phyloP scores from a whole-genome alignment of 306 rosid genomes.

The Medicago arabica region DNA sequence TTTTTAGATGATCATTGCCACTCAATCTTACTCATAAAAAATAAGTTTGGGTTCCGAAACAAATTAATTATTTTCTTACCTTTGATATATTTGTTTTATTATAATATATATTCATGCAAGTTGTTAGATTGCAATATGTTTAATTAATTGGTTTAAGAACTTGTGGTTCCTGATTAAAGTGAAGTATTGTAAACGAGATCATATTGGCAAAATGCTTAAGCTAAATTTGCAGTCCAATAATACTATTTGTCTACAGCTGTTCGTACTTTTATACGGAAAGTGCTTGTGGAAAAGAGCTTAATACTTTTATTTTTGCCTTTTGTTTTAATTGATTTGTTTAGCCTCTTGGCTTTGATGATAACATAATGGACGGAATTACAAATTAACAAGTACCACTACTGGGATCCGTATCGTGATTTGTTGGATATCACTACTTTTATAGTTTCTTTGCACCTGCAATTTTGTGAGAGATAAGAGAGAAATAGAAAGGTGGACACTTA shows the following conservation, averaged over 20 bases:
- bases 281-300: slow-evolving; percentile 29
- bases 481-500: background rate
- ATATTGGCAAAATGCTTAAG: slow-evolving; percentile 34
- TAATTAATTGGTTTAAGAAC: background rate
- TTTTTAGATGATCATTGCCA: too few relatives aligned
- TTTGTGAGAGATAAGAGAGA: background rate
- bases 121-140: slow-evolving; percentile 42
- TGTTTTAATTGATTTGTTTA: background rate
- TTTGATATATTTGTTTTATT: slow-evolving; percentile 16
- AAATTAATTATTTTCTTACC: too few relatives aligned
- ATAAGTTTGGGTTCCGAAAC: too few relatives aligned
- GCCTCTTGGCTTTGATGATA: background rate
- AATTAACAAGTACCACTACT: background rate
- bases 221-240: slow-evolving; percentile 9
- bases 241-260: slow-evolving; percentile 6
- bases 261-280: slow-evolving; percentile 12
- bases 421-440: background rate
- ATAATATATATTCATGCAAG: slow-evolving; percentile 36
- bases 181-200: too few relatives aligned
- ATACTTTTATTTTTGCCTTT: slow-evolving; percentile 9
- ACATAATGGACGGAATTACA: background rate
- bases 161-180: slow-evolving; percentile 19
- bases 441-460: background rate
- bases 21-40: too few relatives aligned
- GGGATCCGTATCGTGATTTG: slow-evolving; percentile 10